A percentile compares a stretch with the other conserved stretches of the same genome.
These are phyloP conservation scores for Xenosphaeropsis pyriputrescens DNA, from an alignment of 2,329 filamentous ascomycete genomes.

Conservation along the genomic window DNA sequence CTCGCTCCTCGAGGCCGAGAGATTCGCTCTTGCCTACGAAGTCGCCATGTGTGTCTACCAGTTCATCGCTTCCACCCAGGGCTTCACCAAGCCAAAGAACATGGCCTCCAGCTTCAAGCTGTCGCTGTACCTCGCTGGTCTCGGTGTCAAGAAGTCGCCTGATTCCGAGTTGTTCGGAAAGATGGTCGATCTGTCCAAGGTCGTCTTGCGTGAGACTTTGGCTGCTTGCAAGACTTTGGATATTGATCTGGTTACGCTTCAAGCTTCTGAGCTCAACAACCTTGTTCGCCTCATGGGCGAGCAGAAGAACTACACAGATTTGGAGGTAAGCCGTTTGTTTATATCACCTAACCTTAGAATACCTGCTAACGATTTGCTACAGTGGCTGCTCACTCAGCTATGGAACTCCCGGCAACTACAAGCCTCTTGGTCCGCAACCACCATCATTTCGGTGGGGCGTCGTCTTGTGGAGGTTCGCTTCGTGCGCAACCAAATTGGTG, in stretches of 20 bases:
- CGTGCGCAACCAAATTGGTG: slow-evolving; percentile 3
- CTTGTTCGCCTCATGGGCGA: slow-evolving; percentile 30
- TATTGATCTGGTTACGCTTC: slow-evolving; percentile 27
- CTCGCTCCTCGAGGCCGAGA: slow-evolving; percentile 21
- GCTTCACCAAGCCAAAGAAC: slow-evolving; percentile 23
- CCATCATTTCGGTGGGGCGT: slow-evolving; percentile 8
- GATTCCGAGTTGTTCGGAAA: slow-evolving; percentile 19
- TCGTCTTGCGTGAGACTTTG: slow-evolving; percentile 25
- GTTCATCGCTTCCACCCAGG: slow-evolving; percentile 24
- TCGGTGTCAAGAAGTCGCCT: slow-evolving; percentile 19
- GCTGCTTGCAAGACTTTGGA: slow-evolving; percentile 23
- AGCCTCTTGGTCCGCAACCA: slow-evolving; percentile 6
- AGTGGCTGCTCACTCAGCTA: slow-evolving; percentile 1
- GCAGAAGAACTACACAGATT: slow-evolving; percentile 28
- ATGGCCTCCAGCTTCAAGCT: slow-evolving; percentile 29
- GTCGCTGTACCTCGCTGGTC: slow-evolving; percentile 26
- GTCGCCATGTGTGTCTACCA: slow-evolving; percentile 26
- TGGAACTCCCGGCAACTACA: slow-evolving; percentile 8
- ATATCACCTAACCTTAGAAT: too few relatives aligned
- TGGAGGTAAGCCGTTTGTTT: slow-evolving; percentile 19
- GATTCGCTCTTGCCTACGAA: slow-evolving; percentile 24
- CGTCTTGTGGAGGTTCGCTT: slow-evolving; percentile 11
- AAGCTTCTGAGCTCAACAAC: slow-evolving; percentile 27
- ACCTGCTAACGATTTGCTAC: too few relatives aligned
- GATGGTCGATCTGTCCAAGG: slow-evolving; percentile 22